Percentiles rank a stretch among this genome's conserved stretches.
phyloP scores from a whole-genome alignment of 1,284 basidiomycete genomes.

The Puccinia triticina region DNA sequence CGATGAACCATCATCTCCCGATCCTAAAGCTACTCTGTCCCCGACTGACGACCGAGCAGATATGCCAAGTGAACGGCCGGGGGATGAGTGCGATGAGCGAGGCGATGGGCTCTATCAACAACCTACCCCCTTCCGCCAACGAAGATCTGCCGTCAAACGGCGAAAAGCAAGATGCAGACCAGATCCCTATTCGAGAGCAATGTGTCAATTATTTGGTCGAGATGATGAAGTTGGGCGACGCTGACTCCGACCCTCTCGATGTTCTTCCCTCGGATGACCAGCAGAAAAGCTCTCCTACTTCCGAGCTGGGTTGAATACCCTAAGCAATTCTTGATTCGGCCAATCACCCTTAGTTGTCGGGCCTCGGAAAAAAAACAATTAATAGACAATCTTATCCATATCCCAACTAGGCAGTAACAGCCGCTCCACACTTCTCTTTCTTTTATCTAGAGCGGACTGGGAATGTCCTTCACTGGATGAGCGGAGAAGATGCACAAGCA shows the following conservation, averaged over 20 bases:
- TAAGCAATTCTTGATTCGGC: no score
- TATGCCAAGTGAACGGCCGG: conserved; percentile 40
- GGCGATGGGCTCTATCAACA: conserved; percentile 37
- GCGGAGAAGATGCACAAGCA: no score
- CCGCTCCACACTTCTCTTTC: no score
- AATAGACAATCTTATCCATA: no score
- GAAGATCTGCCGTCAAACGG: background rate
- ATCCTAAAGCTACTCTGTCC: conserved; percentile 71
- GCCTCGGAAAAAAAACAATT: no score
- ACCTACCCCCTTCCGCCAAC: background rate
- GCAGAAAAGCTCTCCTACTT: no score
- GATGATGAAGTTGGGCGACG: conserved; percentile 50
- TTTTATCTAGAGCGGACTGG: no score
- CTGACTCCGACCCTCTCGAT: background rate
- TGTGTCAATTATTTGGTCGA: conserved; percentile 50
- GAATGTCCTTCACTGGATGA: no score
- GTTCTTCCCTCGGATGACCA: background rate
- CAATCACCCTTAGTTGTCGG: no score
- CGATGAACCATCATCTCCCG: conserved; percentile 74
- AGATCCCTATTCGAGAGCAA: conserved; percentile 44
- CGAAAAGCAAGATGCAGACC: background rate
- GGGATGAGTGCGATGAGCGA: conserved; percentile 51
- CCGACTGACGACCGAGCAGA: conserved; percentile 61
- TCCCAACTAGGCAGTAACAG: no score
- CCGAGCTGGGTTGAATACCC: no score